Percentiles rank a stretch among this genome's conserved stretches.
These are phyloP conservation scores for Quercus alba DNA, from an alignment of 306 rosid species.

Conservation along the genomic window DNA sequence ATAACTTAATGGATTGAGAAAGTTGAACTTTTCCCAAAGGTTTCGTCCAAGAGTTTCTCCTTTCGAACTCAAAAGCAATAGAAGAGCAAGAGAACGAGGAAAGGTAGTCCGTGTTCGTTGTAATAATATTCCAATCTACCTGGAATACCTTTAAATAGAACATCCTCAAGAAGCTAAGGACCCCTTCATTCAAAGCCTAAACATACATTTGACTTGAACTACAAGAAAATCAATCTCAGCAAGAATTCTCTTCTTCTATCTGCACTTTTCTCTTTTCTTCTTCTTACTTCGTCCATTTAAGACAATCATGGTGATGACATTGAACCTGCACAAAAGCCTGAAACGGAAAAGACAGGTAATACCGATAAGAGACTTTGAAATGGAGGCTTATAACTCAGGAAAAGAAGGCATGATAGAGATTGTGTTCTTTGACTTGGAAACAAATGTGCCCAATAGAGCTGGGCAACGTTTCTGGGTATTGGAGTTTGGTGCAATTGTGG, in stretches of 20 bases:
- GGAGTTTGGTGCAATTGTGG: conserved; percentile 90
- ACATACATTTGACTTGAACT: conserved; percentile 45
- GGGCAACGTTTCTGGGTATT: conserved; percentile 70
- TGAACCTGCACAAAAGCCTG: conserved; percentile 1
- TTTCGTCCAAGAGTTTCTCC: conserved; percentile 41
- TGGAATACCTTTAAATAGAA: conserved; percentile 29
- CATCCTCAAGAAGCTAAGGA: conserved; percentile 57
- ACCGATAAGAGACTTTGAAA: background rate
- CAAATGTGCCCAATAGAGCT: conserved; percentile 63
- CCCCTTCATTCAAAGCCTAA: conserved; percentile 33
- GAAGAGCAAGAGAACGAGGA: background rate
- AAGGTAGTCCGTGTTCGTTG: conserved; percentile 21
- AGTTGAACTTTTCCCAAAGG: conserved; percentile 11
- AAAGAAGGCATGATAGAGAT: conserved; percentile 51
- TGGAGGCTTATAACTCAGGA: conserved; percentile 45
- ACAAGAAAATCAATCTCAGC: conserved; percentile 61
- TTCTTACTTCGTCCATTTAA: conserved; percentile 8
- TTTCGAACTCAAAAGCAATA: conserved; percentile 18
- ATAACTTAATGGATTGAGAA: conserved; percentile 18
- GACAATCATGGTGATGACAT: background rate
- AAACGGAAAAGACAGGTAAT: background rate
- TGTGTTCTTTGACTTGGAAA: conserved; percentile 94
- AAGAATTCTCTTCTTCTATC: conserved; percentile 28
- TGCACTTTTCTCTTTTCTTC: background rate
- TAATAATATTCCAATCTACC: conserved; percentile 34